Evolutionary conservation across 2,329 filamentous ascomycete genomes (phyloP).

Genomic region (Penicillium sclerotiorum): DNA sequence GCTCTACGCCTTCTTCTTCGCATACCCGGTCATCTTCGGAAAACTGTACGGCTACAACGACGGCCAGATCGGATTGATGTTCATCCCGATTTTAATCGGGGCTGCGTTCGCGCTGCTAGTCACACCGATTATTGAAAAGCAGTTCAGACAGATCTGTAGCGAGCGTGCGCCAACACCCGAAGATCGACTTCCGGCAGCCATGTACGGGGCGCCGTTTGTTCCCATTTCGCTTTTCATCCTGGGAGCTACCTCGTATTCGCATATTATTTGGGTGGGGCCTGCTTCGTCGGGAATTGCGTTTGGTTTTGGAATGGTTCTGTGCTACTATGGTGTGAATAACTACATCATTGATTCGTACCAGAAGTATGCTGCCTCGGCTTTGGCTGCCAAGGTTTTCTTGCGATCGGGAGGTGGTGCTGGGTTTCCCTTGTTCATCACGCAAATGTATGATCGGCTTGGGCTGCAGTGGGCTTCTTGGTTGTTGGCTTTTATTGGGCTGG

Average conservation of each 20-base stretch:
- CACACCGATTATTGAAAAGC: slow-evolving; percentile 64
- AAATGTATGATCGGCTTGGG: slow-evolving; percentile 72
- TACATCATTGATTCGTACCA: slow-evolving; percentile 68
- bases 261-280: slow-evolving; percentile 57
- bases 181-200: slow-evolving; percentile 73
- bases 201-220: slow-evolving; percentile 69
- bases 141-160: slow-evolving; percentile 66
- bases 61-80: slow-evolving; percentile 47
- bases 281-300: slow-evolving; percentile 65
- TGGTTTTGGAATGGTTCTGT: slow-evolving; percentile 78
- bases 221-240: slow-evolving; percentile 65
- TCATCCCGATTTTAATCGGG: slow-evolving; percentile 38
- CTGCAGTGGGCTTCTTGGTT: slow-evolving; percentile 73
- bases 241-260: slow-evolving; percentile 64
- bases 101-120: slow-evolving; percentile 33
- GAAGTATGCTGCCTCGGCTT: slow-evolving; percentile 44
- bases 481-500: slow-evolving; percentile 58
- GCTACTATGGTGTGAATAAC: slow-evolving; percentile 74
- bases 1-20: slow-evolving; percentile 50
- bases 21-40: slow-evolving; percentile 68
- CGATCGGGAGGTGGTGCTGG: slow-evolving; percentile 67
- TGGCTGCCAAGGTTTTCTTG: slow-evolving; percentile 52
- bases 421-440: slow-evolving; percentile 72
- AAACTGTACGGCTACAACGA: slow-evolving; percentile 61
- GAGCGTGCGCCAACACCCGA: slow-evolving; percentile 73